Base-by-base conservation (phyloP, 306 rosid genomes). In the Corylus americana region DNA sequence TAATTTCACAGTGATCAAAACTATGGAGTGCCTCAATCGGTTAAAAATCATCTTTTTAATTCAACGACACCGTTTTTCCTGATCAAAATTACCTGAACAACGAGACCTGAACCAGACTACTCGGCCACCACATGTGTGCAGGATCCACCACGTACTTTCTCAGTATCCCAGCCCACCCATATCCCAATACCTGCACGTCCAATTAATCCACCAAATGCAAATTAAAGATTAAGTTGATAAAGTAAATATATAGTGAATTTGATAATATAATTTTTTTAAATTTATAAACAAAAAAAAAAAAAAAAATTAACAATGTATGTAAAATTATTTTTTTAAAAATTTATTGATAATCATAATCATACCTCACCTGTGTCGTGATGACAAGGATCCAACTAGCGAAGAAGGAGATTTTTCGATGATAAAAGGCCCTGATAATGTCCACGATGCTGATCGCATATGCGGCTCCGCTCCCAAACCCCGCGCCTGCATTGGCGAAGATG, bases 101-200 rank as follows among this genome's bases (percentile, higher is more conserved):
- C 0, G 98, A 93, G 64, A 93, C 97, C 70, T 91, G 98, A 29
- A 91, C 98, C 13, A 93, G 92, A 29, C 92, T 91, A n/a, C 76
- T 77, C 18, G 98, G 98, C 98, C 98, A 93, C 98, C 98, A 93
- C 98, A 93, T 91, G 45, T 93, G 92, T 31, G 97, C 93, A 0
- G 98, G 97, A 73, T 93, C 98, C 35, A 93, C 97, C 63, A 91
- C 91, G 37, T 93, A 93, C 74, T 90, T 91, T 74, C 98, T 89
- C 10, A 91, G 49, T 11, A 93, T 73, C 25, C 98, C 95, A 8
- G 98, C 97, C 93, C 98, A 93, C 0, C 98, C 97, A 5, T 93
- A 91, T 22, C 97, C 97, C 37, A 93, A 70, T 1, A 91, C 91
- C 98, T 93, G 55, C 59, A 59, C 12, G 53, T 49, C 53, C 14